A percentile compares a stretch with the other conserved stretches of the same genome.
Conservation (phyloP, 2,329 filamentous ascomycete species). For the Orbilia blumenaviensis region DNA sequence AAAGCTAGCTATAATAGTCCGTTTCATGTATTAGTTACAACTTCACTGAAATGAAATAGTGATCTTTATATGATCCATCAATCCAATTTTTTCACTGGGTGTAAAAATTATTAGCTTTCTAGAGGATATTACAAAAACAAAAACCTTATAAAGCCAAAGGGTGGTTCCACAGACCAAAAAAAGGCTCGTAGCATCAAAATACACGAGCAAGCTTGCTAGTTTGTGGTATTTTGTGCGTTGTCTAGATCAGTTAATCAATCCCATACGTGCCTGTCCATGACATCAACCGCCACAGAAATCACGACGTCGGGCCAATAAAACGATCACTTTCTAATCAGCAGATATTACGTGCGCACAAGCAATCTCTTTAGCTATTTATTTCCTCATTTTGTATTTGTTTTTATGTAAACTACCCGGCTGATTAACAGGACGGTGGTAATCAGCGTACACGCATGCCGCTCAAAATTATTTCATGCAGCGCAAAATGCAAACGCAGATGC, state of each 20-base stretch:
- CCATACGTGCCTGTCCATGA: neutral
- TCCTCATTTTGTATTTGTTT: neutral
- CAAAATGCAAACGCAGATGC: neutral
- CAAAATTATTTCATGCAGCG: neutral
- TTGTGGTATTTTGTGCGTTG: slow-evolving; percentile 2
- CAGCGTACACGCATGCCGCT: neutral
- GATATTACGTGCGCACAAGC: neutral
- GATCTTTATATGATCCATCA: no score
- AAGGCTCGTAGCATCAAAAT: neutral
- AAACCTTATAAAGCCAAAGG: no score
- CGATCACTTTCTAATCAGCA: no score
- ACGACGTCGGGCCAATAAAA: neutral
- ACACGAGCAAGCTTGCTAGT: no score
- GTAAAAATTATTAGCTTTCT: no score
- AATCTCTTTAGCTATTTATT: neutral
- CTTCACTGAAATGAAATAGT: no score
- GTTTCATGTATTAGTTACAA: no score
- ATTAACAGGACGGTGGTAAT: neutral
- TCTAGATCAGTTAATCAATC: neutral
- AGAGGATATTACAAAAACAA: no score
- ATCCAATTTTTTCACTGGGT: no score
- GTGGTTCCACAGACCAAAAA: neutral
- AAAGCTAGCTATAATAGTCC: no score
- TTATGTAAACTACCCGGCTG: neutral
- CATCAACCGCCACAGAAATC: neutral